These are phyloP conservation scores for Pilobolus umbonatus DNA, from an alignment of 192 early-diverging fungal species.

Conservation along the genomic window DNA sequence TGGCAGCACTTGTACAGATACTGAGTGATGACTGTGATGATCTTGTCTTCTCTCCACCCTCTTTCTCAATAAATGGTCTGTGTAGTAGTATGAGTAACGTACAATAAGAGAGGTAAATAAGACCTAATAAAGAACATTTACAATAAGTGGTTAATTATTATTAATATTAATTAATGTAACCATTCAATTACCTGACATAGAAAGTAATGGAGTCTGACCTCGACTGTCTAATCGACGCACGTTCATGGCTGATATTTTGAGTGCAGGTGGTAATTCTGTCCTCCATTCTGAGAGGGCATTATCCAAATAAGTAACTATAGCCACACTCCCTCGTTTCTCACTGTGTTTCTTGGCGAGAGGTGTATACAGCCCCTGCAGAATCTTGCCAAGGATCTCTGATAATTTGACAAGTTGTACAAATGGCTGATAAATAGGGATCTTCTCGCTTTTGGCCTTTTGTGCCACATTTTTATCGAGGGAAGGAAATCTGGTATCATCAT, in stretches of 20 bases:
- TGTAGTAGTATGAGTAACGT: conserved; percentile 48
- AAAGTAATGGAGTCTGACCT: conserved; percentile 24
- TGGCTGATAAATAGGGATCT: conserved; percentile 33
- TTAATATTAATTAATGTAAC: background rate
- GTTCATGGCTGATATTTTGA: conserved; percentile 21
- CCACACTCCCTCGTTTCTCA: conserved; percentile 31
- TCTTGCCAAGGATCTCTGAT: conserved; percentile 33
- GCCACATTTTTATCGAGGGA: conserved; percentile 24
- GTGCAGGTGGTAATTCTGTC: conserved; percentile 20
- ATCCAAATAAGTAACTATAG: conserved; percentile 31
- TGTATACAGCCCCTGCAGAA: conserved; percentile 33
- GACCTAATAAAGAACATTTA: conserved; percentile 4
- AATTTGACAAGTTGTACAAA: conserved; percentile 39
- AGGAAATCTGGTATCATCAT: conserved; percentile 16
- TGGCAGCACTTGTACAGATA: conserved; percentile 37
- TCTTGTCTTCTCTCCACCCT: conserved; percentile 16
- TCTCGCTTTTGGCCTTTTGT: conserved; percentile 20
- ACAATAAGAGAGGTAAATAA: conserved; percentile 46
- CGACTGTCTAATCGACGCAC: conserved; percentile 12
- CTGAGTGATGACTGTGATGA: conserved; percentile 24
- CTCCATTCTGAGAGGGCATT: conserved; percentile 32
- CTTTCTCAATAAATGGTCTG: conserved; percentile 45
- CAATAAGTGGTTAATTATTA: background rate
- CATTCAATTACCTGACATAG: conserved; percentile 25
- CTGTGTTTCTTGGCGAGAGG: conserved; percentile 31